Base-by-base conservation (phyloP, 306 rosid species). In the Glycine soja region DNA sequence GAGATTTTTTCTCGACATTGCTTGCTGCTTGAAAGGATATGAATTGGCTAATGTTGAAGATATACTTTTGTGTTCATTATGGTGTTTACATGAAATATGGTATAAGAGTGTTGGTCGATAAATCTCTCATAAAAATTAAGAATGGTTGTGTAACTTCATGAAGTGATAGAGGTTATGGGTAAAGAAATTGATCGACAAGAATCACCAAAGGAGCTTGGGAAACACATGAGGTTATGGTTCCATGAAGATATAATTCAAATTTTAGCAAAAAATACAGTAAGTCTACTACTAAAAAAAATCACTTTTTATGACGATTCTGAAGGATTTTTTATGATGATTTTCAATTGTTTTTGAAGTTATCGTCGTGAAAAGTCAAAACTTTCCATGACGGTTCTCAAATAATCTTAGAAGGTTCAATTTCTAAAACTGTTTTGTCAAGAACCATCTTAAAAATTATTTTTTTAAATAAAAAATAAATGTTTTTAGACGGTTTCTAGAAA, bases 181-280 rank as follows among this genome's bases (percentile, higher is more conserved):
- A 81, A 43, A 58, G 68, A 76, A 81, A 77, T 81, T 57, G 80
- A 76, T 0, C 19, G 47, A 0, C 40, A 46, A 0, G 77, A 85
- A 72, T 71, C 77, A 5, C 50, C 46, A 3, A 0, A 13, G 2
- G 72, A 76, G 6, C 80, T 76, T 7, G 68, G 73, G 12, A 72
- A 51, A 1, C 77, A 61, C 6, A 80, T 77, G 32, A 72, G 85
- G 32, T 15, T 85, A 24, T 85, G 83, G 88, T 68, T 46, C 47
- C n/a, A 0, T 11, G 50, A 40, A 52, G 83, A 85, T 10, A 50
- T 81, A 36, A 7, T 71, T 36, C 30, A 72, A 46, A 78, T 85
- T 32, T 52, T 85, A 1, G 19, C 50, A 76, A 32, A 50, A 3
- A 48, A 77, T 38, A 56, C 2, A 16, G 88, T 80, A 57, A 52